phyloP scores from a whole-genome alignment of 331 rosid species.

The Erythrophleum ivorense region DNA sequence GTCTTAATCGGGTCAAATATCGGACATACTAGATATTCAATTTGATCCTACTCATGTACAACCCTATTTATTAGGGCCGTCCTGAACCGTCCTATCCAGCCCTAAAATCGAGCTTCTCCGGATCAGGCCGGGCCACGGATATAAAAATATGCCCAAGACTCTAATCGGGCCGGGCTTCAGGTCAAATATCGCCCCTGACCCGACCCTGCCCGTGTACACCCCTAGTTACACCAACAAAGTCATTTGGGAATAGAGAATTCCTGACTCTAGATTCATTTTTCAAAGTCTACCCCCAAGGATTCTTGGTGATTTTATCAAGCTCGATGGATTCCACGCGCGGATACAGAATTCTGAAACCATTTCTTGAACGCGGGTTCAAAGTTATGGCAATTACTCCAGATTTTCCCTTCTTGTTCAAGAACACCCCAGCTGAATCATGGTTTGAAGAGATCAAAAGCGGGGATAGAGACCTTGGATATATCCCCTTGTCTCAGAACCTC shows the following conservation, averaged over 20 bases:
- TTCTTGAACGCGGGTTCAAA: constrained; percentile 53
- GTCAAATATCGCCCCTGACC: too few species aligned
- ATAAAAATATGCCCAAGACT: too few species aligned
- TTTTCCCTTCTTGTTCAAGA: constrained; percentile 62
- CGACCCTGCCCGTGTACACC: too few species aligned
- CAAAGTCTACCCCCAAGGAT: constrained; percentile 42
- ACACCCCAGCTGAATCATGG: constrained; percentile 68
- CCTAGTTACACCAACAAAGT: constrained; percentile 48
- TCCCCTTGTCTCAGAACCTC: constrained; percentile 66
- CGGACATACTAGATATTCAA: too few species aligned
- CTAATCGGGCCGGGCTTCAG: too few species aligned
- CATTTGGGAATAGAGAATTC: constrained; percentile 58
- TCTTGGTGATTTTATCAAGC: constrained; percentile 65
- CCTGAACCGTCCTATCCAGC: too few species aligned
- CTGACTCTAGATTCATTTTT: constrained; percentile 63
- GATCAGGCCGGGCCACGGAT: too few species aligned
- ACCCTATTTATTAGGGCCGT: too few species aligned
- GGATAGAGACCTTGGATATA: constrained; percentile 63
- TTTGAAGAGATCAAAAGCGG: constrained; percentile 57
- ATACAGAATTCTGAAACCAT: constrained; percentile 54
- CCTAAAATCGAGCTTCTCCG: too few species aligned
- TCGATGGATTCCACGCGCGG: constrained; percentile 59
- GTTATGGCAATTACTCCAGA: constrained; percentile 66
- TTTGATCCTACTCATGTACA: too few species aligned
- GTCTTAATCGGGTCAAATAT: too few species aligned